A percentile compares a stretch with the other conserved stretches of the same genome.
These are phyloP conservation scores for Handroanthus guayacan DNA, from an alignment of 257 asterid genomes.

Conservation along the genomic window DNA sequence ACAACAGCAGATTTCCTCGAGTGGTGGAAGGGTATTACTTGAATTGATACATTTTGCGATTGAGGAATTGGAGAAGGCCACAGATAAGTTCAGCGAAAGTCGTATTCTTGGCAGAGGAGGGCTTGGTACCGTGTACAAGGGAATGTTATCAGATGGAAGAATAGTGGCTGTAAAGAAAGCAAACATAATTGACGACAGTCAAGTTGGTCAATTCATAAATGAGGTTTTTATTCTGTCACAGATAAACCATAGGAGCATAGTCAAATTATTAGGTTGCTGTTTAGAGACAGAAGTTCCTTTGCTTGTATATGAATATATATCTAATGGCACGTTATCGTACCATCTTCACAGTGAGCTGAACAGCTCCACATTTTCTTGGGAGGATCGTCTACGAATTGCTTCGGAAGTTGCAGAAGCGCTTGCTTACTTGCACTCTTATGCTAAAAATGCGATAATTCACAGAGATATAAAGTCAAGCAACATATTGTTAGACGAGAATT, in stretches of 20 bases:
- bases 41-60: constrained; percentile 36
- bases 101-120: constrained; percentile 49
- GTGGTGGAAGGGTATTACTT: constrained; percentile 16
- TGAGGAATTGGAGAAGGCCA: constrained; percentile 50
- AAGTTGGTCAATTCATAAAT: constrained; percentile 48
- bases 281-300: constrained; percentile 39
- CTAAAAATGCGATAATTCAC: constrained; percentile 48
- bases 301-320: constrained; percentile 39
- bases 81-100: constrained; percentile 35
- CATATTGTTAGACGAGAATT: constrained; percentile 45
- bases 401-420: constrained; percentile 53
- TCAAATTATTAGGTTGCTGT: constrained; percentile 44
- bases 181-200: constrained; percentile 41
- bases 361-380: constrained; percentile 37
- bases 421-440: constrained; percentile 49
- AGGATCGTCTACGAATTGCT: constrained; percentile 47
- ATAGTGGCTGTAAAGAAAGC: constrained; percentile 54
- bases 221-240: constrained; percentile 51
- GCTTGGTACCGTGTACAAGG: constrained; percentile 45
- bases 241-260: constrained; percentile 47
- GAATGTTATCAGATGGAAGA: constrained; percentile 45
- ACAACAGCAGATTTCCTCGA: constrained; percentile 36
- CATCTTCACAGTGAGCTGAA: constrained; percentile 36
- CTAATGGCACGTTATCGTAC: constrained; percentile 41
- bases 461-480: constrained; percentile 54